These are phyloP conservation scores for Linderniella brevidens DNA, from an alignment of 257 asterid species.

Conservation along the genomic window DNA sequence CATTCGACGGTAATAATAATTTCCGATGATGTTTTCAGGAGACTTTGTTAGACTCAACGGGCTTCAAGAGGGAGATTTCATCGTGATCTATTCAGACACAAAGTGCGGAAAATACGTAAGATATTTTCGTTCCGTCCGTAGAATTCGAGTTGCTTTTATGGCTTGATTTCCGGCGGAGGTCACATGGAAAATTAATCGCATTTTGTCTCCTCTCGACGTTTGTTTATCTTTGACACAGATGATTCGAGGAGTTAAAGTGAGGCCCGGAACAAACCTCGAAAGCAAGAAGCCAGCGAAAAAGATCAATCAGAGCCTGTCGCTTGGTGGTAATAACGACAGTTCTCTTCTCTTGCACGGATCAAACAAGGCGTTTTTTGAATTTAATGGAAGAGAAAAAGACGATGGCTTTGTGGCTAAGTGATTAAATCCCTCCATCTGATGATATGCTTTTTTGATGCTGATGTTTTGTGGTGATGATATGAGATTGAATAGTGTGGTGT, in stretches of 20 bases:
- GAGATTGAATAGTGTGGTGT: no score
- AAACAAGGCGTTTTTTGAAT: conserved; percentile 26
- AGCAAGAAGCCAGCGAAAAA: conserved; percentile 55
- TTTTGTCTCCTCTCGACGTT: not conserved
- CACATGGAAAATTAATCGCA: not conserved
- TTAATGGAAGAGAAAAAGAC: no score
- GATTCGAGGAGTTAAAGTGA: conserved; percentile 80
- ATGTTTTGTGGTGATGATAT: no score
- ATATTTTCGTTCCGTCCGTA: no score
- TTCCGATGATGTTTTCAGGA: conserved; percentile 14
- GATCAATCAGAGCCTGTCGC: conserved; percentile 18
- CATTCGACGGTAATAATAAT: not conserved
- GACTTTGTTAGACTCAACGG: conserved; percentile 50
- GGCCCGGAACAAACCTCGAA: conserved; percentile 44
- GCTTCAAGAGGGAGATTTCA: conserved; percentile 58
- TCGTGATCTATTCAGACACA: conserved; percentile 46
- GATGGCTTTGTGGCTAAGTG: no score
- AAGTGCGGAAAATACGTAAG: conserved; percentile 76
- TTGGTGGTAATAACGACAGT: conserved; percentile 14
- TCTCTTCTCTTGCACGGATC: conserved; percentile 26
- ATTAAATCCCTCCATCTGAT: no score
- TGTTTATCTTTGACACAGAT: conserved; percentile 19
- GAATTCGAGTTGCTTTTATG: not conserved
- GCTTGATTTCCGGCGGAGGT: not conserved
- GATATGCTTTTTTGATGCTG: no score